A percentile compares a stretch with the other conserved stretches of the same genome.
Evolutionary conservation across 495 filamentous ascomycete genomes (phyloP).

Genomic region (Recurvomyces mirabilis): DNA sequence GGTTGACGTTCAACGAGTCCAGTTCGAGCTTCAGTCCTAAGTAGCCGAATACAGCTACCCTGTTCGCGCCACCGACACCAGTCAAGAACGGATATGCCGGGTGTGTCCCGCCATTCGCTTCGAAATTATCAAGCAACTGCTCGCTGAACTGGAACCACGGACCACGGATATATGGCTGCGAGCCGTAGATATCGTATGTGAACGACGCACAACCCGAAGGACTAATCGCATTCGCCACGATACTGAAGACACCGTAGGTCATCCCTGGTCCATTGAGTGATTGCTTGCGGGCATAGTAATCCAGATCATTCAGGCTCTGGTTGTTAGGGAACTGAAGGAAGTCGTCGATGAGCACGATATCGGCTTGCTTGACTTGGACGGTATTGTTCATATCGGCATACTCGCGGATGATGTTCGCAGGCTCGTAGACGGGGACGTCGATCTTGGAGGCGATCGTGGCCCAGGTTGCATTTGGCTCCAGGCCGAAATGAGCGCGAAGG

Average conservation of each 20-base stretch:
- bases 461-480: conserved; percentile 36
- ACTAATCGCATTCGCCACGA: conserved; percentile 47
- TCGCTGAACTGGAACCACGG: conserved; percentile 56
- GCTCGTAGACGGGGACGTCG: conserved; percentile 26
- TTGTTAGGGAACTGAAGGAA: conserved; percentile 43
- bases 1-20: conserved; percentile 46
- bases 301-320: conserved; percentile 48
- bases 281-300: conserved; percentile 57
- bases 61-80: conserved; percentile 52
- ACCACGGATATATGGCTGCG: conserved; percentile 42
- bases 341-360: conserved; percentile 50
- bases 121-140: conserved; percentile 55
- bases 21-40: conserved; percentile 46
- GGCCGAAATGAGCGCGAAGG: conserved; percentile 46
- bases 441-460: conserved; percentile 27
- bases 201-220: conserved; percentile 51
- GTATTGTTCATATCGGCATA: conserved; percentile 54
- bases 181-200: conserved; percentile 49
- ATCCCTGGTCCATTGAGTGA: conserved; percentile 52
- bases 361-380: conserved; percentile 53
- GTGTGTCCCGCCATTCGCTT: conserved; percentile 54
- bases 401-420: conserved; percentile 55
- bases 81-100: conserved; percentile 60
- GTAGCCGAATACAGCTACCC: conserved; percentile 51
- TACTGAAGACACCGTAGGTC: conserved; percentile 56